Evolutionary conservation across 1,284 basidiomycete genomes (phyloP).

Genomic region (Malassezia dermatis): DNA sequence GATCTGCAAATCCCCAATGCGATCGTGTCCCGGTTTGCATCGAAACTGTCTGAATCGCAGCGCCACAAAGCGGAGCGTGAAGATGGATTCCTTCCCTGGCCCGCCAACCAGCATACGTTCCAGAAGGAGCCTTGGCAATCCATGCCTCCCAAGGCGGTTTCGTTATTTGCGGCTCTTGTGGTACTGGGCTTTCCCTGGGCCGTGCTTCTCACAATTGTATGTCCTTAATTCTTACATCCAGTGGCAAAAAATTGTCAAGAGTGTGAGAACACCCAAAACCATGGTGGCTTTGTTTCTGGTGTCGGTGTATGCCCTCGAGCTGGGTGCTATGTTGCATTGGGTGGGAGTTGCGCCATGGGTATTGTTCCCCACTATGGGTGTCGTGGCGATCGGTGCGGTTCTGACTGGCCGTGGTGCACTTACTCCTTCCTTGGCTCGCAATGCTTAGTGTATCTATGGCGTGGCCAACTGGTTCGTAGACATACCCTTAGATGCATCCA

Average conservation of each 20-base stretch:
- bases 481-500: neutral
- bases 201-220: neutral
- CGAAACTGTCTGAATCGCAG: neutral
- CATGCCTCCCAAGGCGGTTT: constrained; percentile 12
- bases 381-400: neutral
- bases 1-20: constrained; percentile 1
- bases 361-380: neutral
- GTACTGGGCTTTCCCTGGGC: constrained; percentile 6
- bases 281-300: neutral
- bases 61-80: neutral
- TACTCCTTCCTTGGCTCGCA: neutral
- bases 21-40: neutral
- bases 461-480: neutral
- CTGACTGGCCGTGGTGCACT: constrained; percentile 1
- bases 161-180: neutral
- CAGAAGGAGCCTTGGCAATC: constrained; percentile 13
- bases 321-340: constrained; percentile 7
- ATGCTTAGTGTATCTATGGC: neutral
- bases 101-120: constrained; percentile 9
- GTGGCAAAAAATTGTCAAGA: neutral
- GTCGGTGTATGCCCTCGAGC: constrained; percentile 2
- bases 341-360: constrained; percentile 1
- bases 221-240: neutral
- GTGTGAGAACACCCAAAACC: neutral
- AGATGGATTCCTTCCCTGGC: constrained; percentile 11